These are phyloP conservation scores for Euphrasia arctica DNA, from an alignment of 305 asterid species.

Conservation along the genomic window DNA sequence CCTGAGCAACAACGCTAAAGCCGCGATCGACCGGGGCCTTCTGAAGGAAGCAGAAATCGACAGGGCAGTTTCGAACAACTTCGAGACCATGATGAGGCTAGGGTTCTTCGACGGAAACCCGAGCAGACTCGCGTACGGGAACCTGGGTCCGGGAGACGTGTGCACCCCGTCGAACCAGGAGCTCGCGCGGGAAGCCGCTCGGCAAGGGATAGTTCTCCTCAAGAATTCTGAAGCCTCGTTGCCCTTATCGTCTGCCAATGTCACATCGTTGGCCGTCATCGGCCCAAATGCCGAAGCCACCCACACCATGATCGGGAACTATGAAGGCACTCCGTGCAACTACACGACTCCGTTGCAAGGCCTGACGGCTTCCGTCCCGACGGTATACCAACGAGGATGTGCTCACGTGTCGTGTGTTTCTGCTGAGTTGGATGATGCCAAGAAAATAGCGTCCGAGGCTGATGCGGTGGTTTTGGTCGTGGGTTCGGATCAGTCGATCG, in stretches of 20 bases:
- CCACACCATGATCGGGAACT: conserved; percentile 58
- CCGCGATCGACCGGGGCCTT: conserved; percentile 44
- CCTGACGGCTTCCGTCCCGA: conserved; percentile 37
- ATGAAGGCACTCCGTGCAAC: conserved; percentile 51
- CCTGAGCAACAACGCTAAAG: conserved; percentile 38
- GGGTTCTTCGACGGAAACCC: conserved; percentile 81
- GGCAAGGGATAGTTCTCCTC: conserved; percentile 67
- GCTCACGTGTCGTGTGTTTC: conserved; percentile 32
- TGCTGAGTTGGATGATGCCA: conserved; percentile 40
- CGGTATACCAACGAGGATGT: conserved; percentile 46
- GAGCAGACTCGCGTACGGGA: conserved; percentile 44
- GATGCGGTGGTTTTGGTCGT: conserved; percentile 52
- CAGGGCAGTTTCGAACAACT: conserved; percentile 54
- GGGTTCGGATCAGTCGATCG: conserved; percentile 57
- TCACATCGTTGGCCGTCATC: conserved; percentile 54
- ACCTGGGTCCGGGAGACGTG: conserved; percentile 61
- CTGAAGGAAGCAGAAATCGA: conserved; percentile 44
- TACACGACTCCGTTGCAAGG: conserved; percentile 50
- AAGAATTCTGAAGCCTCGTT: conserved; percentile 50
- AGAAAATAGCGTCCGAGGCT: conserved; percentile 38
- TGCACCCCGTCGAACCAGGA: conserved; percentile 53
- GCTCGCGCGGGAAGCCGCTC: conserved; percentile 63
- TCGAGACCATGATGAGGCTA: conserved; percentile 60
- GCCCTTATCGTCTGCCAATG: conserved; percentile 46
- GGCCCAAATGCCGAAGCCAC: conserved; percentile 66